Conservation (phyloP, 176 grass and related monocot species). For the Oryza rufipogon region DNA sequence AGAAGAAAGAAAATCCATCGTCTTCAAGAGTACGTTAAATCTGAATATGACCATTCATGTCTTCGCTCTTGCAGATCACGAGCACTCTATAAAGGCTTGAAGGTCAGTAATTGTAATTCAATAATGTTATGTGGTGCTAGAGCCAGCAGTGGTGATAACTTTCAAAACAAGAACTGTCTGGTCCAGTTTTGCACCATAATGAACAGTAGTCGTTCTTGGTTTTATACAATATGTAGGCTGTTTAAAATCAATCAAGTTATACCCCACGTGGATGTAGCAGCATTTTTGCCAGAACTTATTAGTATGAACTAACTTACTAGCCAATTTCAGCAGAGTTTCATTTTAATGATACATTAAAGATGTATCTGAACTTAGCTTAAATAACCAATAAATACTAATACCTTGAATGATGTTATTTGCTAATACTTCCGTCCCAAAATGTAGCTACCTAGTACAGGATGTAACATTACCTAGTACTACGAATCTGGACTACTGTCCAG, state of each 20-base stretch:
- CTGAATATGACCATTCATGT: conserved; percentile 98
- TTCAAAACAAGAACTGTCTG: background rate
- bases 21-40: conserved; percentile 96
- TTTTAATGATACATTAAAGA: conserved; percentile 24
- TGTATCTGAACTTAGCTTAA: background rate
- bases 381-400: conserved; percentile 6
- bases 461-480: too few species aligned
- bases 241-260: background rate
- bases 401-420: conserved; percentile 3
- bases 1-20: conserved; percentile 92
- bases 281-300: conserved; percentile 22
- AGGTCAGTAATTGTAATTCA: conserved; percentile 59
- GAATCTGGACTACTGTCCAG: too few species aligned
- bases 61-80: conserved; percentile 94
- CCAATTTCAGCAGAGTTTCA: conserved; percentile 1
- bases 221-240: background rate
- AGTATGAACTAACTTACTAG: background rate
- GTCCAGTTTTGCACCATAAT: background rate
- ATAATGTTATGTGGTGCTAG: background rate
- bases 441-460: too few species aligned
- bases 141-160: conserved; percentile 4
- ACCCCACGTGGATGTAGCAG: background rate
- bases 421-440: background rate
- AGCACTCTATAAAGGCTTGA: conserved; percentile 99
- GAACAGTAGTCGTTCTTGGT: background rate